Conservation (phyloP, 768 basidiomycete genomes). For the Rhodotorula paludigena region DNA sequence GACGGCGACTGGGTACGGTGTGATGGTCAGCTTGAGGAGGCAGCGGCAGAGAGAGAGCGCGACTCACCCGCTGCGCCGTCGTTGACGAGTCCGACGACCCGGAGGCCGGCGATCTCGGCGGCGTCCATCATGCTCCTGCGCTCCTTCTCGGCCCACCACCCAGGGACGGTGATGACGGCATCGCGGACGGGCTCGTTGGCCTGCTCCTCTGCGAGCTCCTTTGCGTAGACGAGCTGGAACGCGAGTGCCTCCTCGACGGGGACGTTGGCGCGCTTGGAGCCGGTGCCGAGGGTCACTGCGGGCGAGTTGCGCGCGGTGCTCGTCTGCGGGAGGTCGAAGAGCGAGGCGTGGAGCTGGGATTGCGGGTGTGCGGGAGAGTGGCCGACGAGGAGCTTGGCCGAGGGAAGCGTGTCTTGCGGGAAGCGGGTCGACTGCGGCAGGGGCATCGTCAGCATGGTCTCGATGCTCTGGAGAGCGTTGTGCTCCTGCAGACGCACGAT, state of each 20-base stretch:
- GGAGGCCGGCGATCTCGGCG: slow-evolving; percentile 81
- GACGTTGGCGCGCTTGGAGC: background rate
- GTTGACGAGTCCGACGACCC: slow-evolving; percentile 75
- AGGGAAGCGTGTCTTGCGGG: slow-evolving; percentile 78
- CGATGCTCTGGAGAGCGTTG: slow-evolving; percentile 5
- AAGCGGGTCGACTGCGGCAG: slow-evolving; percentile 74
- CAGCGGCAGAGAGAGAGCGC: background rate
- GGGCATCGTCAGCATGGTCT: background rate
- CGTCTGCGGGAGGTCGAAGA: slow-evolving; percentile 10
- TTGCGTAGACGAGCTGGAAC: slow-evolving; percentile 88
- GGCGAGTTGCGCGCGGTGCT: slow-evolving; percentile 59
- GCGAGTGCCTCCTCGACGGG: slow-evolving; percentile 75
- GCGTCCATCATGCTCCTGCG: slow-evolving; percentile 88
- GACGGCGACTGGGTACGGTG: slow-evolving; percentile 60
- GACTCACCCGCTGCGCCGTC: slow-evolving; percentile 71
- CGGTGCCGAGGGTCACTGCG: slow-evolving; percentile 51
- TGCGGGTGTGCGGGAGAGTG: slow-evolving; percentile 28
- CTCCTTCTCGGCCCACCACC: slow-evolving; percentile 84
- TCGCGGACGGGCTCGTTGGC: slow-evolving; percentile 72
- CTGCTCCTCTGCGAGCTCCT: slow-evolving; percentile 72
- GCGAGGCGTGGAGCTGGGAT: slow-evolving; percentile 21
- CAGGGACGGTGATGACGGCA: slow-evolving; percentile 77
- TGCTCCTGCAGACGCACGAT: slow-evolving; percentile 46
- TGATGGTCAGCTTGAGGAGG: background rate
- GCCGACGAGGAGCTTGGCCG: slow-evolving; percentile 69